Evolutionary conservation across 345 rosid species (phyloP), one percentile per base, ranked within the genome.

Genomic region (thale cress (Arabidopsis thaliana)): DNA sequence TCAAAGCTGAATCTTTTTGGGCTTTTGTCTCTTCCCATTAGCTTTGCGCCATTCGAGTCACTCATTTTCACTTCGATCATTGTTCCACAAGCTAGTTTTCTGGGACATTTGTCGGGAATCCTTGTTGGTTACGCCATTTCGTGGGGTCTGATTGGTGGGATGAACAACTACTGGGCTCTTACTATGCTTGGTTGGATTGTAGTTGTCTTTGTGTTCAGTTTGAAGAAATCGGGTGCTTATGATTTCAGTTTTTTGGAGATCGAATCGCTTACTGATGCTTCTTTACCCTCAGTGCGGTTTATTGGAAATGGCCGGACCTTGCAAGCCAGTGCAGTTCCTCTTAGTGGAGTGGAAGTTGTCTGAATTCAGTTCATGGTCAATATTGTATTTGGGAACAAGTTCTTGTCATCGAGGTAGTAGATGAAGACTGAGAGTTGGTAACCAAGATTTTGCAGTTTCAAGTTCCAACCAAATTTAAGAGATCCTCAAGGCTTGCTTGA

Each of bases 11-110:
- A 95, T 30, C 99, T 92, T 42, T 95, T 92, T 5, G 99, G 99
- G 32, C 74, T 95, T 32, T 83, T 92, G 67, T 95, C 99, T 0
- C 99, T 95, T 51, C 99, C 99, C 14, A 92, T 95, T 68, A 92
- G 97, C 75, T 92, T 92, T 62, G 99, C 99, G 0, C 99, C 97
- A 2, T 95, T 95, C 10, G 99, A 95, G 76, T 95, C 97, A 0
- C 83, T 95, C 59, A 87, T 95, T 69, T 92, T 95, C 76, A 95
- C 99, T 52, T 92, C 99, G 0, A 95, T 95, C 67, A 92, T 95
- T 67, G 98, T 95, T 60, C 99, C 99, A 12, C 99, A 95, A 79
- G 99, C 99, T 4, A 92, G 99, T 74, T 95, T 95, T 78, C 83
- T 95, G 3, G 99, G 99, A 33, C 99, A 95, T 82, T 87, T 95